Base-by-base conservation (phyloP, 768 basidiomycete species). In the Pleurotus platypus region DNA sequence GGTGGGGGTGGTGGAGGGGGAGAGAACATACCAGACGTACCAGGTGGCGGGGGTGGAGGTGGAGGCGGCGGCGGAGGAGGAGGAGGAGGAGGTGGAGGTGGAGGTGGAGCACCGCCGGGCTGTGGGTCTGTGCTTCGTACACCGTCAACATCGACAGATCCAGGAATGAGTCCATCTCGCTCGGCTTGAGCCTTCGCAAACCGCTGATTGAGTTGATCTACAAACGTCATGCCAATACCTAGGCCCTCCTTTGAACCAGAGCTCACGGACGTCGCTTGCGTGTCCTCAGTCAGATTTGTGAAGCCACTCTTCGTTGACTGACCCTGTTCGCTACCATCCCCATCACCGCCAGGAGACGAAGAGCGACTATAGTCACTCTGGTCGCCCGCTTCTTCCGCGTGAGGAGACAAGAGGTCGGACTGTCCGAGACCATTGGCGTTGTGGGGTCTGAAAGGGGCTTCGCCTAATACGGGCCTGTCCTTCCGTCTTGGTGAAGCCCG, bases 401-500 rank as follows among this genome's bases (percentile, higher is more conserved):
- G 72, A 15, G 79, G 78, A 15, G 78, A 70, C 39, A 77, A 68
- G 38, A 81, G 69, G 57, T 75, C 74, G 59, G 72, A 70, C 3
- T n/a, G 11, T 4, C 37, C 24, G n/a, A 20, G 72, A 66, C 49
- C 74, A 81, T 61, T 72, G 74, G 51, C 18, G 55, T 20, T 42
- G 26, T 26, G 35, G n/a, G 38, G 42, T n/a, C 24, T 42, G 46
- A 26, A 27, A 57, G 22, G 63, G 72, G 55, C 75, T 55, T 71
- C 65, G 5, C 74, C 76, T 54, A 78, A 69, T 39, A 72, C 69
- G 16, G 79, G 73, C 40, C 78, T 72, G 42, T 81, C 81, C 18
- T 75, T 75, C 16, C 81, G 81, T 60, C 85, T 78, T 40, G 89
- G 88, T 2, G 88, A 89, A 16, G 79, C 83, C 61, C 86, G 78